These are phyloP conservation scores for Pseudoscleropodium purum DNA, from an alignment of 225 moss, liverwort and hornwort genomes.

Conservation along the genomic window DNA sequence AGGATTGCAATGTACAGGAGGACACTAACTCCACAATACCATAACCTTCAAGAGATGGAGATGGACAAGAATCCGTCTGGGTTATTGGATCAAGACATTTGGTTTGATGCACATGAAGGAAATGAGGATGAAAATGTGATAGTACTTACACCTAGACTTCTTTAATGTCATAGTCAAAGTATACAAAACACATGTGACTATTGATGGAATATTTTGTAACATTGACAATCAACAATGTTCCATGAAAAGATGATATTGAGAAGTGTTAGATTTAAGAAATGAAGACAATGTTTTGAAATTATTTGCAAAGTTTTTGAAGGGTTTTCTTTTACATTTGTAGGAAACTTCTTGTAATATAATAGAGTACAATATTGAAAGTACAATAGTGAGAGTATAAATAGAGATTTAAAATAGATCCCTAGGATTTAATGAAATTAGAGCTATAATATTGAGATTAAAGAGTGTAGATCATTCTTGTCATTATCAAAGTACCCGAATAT, in stretches of 20 bases:
- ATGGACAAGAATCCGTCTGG: background rate
- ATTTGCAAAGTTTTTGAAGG: background rate
- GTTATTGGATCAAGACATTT: background rate
- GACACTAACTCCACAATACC: background rate
- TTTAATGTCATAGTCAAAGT: background rate
- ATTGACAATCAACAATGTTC: background rate
- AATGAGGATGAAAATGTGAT: background rate
- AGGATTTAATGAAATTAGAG: background rate
- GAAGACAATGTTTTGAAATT: rapidly evolving
- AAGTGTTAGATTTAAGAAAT: background rate
- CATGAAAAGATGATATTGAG: no score
- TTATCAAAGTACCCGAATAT: rapidly evolving
- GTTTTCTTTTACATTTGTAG: background rate
- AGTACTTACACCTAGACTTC: background rate
- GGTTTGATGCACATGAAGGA: background rate
- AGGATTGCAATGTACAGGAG: background rate
- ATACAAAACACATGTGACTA: background rate
- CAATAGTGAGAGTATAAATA: no score
- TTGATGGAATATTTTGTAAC: background rate
- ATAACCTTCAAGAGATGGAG: background rate
- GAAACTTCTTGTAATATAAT: background rate
- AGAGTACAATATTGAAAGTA: no score
- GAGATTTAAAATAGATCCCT: no score
- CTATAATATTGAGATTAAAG: background rate
- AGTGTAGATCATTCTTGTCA: background rate